These are phyloP conservation scores for Melanogaster broomeanus DNA, from an alignment of 768 basidiomycete species.

Conservation along the genomic window DNA sequence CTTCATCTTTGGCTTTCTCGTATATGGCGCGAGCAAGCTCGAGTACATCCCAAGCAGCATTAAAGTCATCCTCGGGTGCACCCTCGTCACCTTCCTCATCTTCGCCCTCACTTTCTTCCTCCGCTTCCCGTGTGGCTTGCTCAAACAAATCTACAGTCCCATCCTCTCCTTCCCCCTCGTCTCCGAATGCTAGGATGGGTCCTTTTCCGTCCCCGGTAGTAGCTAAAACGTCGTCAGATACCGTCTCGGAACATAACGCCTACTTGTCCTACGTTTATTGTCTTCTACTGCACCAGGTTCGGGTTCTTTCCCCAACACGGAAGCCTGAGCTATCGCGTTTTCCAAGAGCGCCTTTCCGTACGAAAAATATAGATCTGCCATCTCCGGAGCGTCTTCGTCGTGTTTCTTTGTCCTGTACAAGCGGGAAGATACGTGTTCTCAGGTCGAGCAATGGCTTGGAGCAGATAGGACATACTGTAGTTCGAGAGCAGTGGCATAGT, in stretches of 20 bases:
- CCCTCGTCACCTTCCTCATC: conserved; percentile 67
- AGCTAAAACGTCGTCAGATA: conserved; percentile 10
- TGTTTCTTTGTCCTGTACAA: conserved; percentile 64
- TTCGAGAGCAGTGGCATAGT: conserved; percentile 85
- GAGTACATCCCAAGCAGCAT: conserved; percentile 97
- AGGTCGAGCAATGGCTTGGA: background rate
- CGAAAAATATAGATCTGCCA: conserved; percentile 84
- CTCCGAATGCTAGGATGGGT: conserved; percentile 80
- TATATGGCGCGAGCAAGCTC: conserved; percentile 91
- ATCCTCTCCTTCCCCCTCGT: conserved; percentile 68
- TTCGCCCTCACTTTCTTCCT: conserved; percentile 53
- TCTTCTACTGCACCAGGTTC: conserved; percentile 50
- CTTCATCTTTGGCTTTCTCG: conserved; percentile 59
- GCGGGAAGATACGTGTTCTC: conserved; percentile 12
- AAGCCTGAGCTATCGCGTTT: conserved; percentile 83
- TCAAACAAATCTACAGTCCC: conserved; percentile 65
- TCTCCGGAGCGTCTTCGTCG: conserved; percentile 81
- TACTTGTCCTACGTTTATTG: conserved; percentile 34
- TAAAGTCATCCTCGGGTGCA: conserved; percentile 96
- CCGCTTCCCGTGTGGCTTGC: conserved; percentile 51
- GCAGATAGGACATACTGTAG: conserved; percentile 58
- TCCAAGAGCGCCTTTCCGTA: conserved; percentile 95
- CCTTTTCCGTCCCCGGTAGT: conserved; percentile 43
- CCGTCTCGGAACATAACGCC: background rate
- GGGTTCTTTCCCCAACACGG: conserved; percentile 86